These are phyloP conservation scores for Cyberlindnera xishuangbannaensis DNA, from an alignment of 805 yeast species.

Conservation along the genomic window DNA sequence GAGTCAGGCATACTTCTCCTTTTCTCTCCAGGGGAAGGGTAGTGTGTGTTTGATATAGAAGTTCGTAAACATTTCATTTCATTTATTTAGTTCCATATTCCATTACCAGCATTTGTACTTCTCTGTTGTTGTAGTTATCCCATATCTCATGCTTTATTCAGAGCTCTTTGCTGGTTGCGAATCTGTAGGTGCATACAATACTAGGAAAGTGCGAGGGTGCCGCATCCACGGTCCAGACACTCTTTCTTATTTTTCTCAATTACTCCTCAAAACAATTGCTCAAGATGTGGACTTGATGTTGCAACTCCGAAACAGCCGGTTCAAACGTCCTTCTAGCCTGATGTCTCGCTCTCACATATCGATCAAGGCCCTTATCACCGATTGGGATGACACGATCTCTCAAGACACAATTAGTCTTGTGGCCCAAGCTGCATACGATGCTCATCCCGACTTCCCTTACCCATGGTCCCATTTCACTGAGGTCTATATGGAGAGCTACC, in stretches of 20 bases:
- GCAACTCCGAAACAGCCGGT: too few relatives aligned
- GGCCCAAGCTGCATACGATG: slow-evolving; percentile 41
- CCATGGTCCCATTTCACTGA: slow-evolving; percentile 39
- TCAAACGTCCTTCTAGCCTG: too few relatives aligned
- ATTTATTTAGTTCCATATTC: not conserved
- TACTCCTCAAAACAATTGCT: too few relatives aligned
- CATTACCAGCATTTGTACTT: too few relatives aligned
- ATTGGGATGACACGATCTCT: slow-evolving; percentile 68
- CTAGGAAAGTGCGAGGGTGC: too few relatives aligned
- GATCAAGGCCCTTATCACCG: slow-evolving; percentile 36
- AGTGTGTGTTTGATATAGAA: slow-evolving; percentile 29
- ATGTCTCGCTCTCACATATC: not conserved
- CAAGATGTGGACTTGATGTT: too few relatives aligned
- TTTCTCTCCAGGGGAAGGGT: slow-evolving; percentile 5
- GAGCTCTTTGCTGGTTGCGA: too few relatives aligned
- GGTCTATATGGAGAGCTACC: slow-evolving; percentile 35
- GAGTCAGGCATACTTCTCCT: slow-evolving; percentile 25
- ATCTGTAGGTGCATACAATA: too few relatives aligned
- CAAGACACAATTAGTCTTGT: slow-evolving; percentile 48
- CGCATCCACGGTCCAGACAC: too few relatives aligned
- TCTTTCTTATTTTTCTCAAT: too few relatives aligned
- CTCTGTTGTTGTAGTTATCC: too few relatives aligned
- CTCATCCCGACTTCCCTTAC: slow-evolving; percentile 33
- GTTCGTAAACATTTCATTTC: slow-evolving; percentile 23
- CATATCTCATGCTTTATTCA: too few relatives aligned